These are phyloP conservation scores for Barnettozyma sucrosica DNA, from an alignment of 805 yeast genomes.

Conservation along the genomic window DNA sequence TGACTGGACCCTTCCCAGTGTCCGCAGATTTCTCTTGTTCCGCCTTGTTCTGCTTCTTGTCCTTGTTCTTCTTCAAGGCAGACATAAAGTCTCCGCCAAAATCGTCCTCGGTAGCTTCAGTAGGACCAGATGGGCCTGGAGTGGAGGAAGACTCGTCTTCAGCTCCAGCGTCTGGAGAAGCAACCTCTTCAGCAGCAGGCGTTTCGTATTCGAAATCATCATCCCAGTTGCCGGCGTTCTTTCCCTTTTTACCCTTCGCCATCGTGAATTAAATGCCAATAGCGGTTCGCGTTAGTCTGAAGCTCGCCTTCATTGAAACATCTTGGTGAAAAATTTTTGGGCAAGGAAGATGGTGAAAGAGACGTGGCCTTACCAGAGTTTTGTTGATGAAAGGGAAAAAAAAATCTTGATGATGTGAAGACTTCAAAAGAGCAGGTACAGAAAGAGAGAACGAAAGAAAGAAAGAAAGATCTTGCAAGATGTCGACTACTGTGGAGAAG, in stretches of 20 bases:
- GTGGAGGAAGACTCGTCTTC: slow-evolving; percentile 12
- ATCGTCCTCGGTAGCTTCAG: slow-evolving; percentile 34
- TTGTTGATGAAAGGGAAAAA: neutral
- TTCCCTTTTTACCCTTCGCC: slow-evolving; percentile 55
- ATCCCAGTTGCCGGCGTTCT: slow-evolving; percentile 76
- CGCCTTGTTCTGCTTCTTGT: slow-evolving; percentile 59
- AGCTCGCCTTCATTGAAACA: neutral
- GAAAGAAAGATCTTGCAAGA: slow-evolving; percentile 6
- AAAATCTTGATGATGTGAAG: neutral
- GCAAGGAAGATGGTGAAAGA: neutral
- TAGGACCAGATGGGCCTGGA: slow-evolving; percentile 26
- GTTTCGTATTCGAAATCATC: slow-evolving; percentile 55
- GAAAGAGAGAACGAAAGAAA: neutral
- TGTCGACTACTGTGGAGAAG: slow-evolving; percentile 26
- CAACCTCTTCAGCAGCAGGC: slow-evolving; percentile 49
- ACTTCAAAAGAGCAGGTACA: neutral
- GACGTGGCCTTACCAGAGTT: neutral
- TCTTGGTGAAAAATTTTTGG: slow-evolving; percentile 3
- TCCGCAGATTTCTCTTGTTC: slow-evolving; percentile 32
- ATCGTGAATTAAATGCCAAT: neutral
- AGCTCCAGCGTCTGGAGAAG: slow-evolving; percentile 30
- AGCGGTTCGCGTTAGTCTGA: neutral
- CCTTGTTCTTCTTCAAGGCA: slow-evolving; percentile 73
- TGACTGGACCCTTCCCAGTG: slow-evolving; percentile 46
- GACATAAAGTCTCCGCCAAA: slow-evolving; percentile 71